Base-by-base conservation (phyloP, 2,329 filamentous ascomycete species). In the Aspergillus transmontanensis region DNA sequence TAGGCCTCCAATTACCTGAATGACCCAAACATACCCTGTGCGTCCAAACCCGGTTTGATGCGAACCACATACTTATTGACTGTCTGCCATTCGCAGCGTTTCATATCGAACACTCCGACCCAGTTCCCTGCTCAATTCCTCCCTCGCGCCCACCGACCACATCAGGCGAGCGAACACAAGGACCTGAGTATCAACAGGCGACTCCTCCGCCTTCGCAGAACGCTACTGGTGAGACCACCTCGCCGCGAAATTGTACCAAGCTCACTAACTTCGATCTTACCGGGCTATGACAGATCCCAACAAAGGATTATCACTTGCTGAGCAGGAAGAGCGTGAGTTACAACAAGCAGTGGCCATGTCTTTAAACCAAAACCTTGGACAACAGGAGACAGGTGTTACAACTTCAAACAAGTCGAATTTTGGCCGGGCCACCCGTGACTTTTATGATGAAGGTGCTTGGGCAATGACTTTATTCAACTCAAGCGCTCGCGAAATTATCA, bases 311-410 rank as follows among this genome's bases (percentile, higher is more conserved):
- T 75, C 75, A 58, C 66, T 79, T 46, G 79, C 78, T 4, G 78
- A 83, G 60, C 76, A 77, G 58, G 79, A 82, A 63, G 79, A 82
- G 60, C 76, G 78, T 34, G 76, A 82, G 59, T 64, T 83, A 19
- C 79, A 82, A 61, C 76, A 78, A 62, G 82, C 81, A 11, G 78
- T 83, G 56, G 80, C 79, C 1, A 78, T 82, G 72, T 84, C 82
- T 11, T 72, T 82, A 53, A 76, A 75, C 36, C 75, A 79, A 50
- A 76, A 74, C 23, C 69, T 79, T 57, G 76, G 78, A n/a, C 73
- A 73, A 34, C 87, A 89, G 75, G 86, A 88, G 71, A 84, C 79
- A 23, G 87, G 87, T 2, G 78, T 86, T 16, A 79, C 83, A 11
- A 76, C 74, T 19, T 64, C 72, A 6, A 76, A 70, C 21, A 76